These are phyloP conservation scores for Coemansia sp. DNA, from an alignment of 192 early-diverging fungal species.

Conservation along the genomic window DNA sequence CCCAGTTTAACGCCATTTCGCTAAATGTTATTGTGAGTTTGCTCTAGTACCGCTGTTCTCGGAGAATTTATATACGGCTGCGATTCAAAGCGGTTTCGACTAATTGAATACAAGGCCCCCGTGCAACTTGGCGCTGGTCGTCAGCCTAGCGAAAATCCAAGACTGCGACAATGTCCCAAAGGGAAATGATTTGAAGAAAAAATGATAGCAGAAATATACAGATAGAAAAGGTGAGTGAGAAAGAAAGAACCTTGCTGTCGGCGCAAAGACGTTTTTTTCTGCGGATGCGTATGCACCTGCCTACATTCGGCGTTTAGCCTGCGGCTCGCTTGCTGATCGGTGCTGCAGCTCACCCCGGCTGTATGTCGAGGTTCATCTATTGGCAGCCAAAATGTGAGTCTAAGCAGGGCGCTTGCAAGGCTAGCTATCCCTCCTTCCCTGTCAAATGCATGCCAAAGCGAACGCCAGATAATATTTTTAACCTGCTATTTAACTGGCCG, in stretches of 20 bases:
- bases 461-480: not conserved
- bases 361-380: not conserved
- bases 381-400: not conserved
- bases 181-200: not conserved
- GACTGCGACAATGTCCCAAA: not conserved
- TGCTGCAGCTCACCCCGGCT: not conserved
- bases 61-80: not conserved
- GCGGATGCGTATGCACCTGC: not conserved
- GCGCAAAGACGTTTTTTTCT: not conserved
- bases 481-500: not conserved
- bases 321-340: not conserved
- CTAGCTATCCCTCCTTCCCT: not conserved
- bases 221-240: not conserved
- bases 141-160: not conserved
- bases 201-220: not conserved
- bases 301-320: not conserved
- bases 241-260: not conserved
- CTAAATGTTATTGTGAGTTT: not conserved
- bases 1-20: constrained; percentile 26
- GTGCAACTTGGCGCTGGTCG: not conserved
- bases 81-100: not conserved
- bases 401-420: not conserved
- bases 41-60: not conserved
- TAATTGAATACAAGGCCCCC: not conserved
- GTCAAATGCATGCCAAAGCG: not conserved